A percentile compares a stretch with the other conserved stretches of the same genome.
phyloP scores from a whole-genome alignment of 306 rosid species.

The Vachellia pachyceras region DNA sequence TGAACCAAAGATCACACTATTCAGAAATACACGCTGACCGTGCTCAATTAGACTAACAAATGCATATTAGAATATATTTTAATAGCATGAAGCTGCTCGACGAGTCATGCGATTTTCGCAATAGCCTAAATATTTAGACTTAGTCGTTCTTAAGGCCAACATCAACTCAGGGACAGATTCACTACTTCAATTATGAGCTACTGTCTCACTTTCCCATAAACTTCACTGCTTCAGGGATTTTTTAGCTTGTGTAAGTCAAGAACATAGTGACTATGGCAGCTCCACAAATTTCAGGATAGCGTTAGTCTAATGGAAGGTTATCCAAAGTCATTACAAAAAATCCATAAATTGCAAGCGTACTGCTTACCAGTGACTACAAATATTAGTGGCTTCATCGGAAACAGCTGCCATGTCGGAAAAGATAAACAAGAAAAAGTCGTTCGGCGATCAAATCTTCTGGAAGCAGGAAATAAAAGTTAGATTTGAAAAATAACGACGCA shows the following conservation, averaged over 20 bases:
- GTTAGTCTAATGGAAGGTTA: not conserved
- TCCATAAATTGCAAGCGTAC: constrained; percentile 6
- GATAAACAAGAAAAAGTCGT: constrained; percentile 5
- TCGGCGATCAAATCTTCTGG: constrained; percentile 39
- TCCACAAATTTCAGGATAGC: not conserved
- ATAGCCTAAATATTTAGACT: not conserved
- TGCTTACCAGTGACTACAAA: constrained; percentile 83
- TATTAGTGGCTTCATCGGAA: constrained; percentile 54
- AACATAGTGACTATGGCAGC: constrained; percentile 3
- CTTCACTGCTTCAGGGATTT: not conserved
- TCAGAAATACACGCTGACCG: not conserved
- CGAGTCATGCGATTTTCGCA: not conserved
- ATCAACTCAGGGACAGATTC: not conserved
- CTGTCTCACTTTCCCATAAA: not conserved
- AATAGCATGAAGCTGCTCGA: not conserved
- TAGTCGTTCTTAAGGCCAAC: not conserved
- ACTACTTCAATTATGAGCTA: not conserved
- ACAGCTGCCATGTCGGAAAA: constrained; percentile 61
- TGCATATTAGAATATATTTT: not conserved
- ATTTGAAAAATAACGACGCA: constrained; percentile 21
- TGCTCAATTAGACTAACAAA: constrained; percentile 3
- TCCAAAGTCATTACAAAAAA: not conserved
- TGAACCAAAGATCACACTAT: not conserved
- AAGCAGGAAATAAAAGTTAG: constrained; percentile 15
- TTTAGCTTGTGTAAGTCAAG: constrained; percentile 15